These are phyloP conservation scores for Coniochaeta sp. DNA, from an alignment of 2,329 filamentous ascomycete genomes.

Conservation along the genomic window DNA sequence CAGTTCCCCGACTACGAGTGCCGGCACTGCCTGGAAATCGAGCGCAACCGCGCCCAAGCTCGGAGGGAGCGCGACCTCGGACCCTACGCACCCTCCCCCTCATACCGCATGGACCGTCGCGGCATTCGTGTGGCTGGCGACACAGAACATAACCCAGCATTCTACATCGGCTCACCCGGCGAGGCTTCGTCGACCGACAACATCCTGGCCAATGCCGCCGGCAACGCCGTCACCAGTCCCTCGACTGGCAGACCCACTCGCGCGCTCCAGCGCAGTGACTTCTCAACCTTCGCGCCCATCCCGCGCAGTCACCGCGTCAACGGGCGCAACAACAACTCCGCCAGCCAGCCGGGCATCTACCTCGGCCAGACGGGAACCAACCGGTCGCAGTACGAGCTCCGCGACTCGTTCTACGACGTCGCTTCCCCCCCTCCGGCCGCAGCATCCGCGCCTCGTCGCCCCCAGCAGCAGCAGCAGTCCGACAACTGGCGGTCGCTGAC, in stretches of 20 bases:
- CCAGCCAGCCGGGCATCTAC: too few species aligned
- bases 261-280: conserved; percentile 13
- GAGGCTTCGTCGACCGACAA: conserved; percentile 38
- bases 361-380: background rate
- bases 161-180: conserved; percentile 5
- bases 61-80: background rate
- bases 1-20: background rate
- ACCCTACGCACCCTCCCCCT: background rate
- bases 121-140: background rate
- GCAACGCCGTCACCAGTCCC: conserved; percentile 3
- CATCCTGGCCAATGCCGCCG: conserved; percentile 25
- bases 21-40: too few species aligned
- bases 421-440: too few species aligned
- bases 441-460: too few species aligned
- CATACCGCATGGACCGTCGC: background rate
- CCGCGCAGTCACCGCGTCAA: conserved; percentile 24
- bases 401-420: background rate
- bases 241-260: conserved; percentile 16
- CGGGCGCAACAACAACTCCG: conserved; percentile 18
- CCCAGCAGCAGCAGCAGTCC: background rate
- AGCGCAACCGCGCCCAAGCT: too few species aligned
- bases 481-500: background rate
- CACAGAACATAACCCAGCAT: background rate
- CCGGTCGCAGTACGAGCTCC: background rate
- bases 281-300: conserved; percentile 21